Base-by-base conservation (phyloP, 2,329 filamentous ascomycete genomes). In the Beauveria asiatica region DNA sequence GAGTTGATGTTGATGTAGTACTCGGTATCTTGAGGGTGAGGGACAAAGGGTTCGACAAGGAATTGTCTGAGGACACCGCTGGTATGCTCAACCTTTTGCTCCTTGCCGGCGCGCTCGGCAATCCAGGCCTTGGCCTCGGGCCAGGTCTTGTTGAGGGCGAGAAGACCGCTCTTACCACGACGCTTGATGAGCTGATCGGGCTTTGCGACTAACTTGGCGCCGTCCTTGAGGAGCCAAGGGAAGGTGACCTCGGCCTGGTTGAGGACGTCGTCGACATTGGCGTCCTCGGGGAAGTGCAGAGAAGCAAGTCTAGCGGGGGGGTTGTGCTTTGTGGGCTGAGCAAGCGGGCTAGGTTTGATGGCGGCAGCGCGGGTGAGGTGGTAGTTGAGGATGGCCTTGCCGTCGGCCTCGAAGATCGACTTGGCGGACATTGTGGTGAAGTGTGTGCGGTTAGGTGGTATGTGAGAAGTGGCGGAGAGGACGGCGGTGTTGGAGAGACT, bases 1-100 rank as follows among this genome's bases (percentile, higher is more conserved):
- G 94, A 97, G 85, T 97, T 94, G 83, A 99, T 99, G 87, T 97
- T 97, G 83, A 99, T 96, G 81, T 99, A 99, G 83, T 97, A 97
- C 80, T 99, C 94, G 66, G 93, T 97, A 75, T 92, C 88, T 70
- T 92, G 84, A 66, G 92, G 89, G 79, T 99, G 94, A 71, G 93
- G 94, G 64, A 97, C 92, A 73, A 99, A 97, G 57, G 94, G 94
- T 85, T 99, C 94, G 68, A 99, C 92, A 66, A 99, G 83, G 84
- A 99, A 99, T 72, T 95, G 90, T 75, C 92, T 88, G 74, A 99
- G 83, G 65, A 89, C 85, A 75, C 94, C 94, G 65, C 89, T 85
- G 68, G 92, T 87, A 69, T 89, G 88, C 86, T 99, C 94, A 68
- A 99, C 94, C 81, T 92, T 85, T 75, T 96, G 89, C 70, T 84